These are phyloP conservation scores for Farysia itapuensis DNA, from an alignment of 1,284 basidiomycete genomes.

Conservation along the genomic window DNA sequence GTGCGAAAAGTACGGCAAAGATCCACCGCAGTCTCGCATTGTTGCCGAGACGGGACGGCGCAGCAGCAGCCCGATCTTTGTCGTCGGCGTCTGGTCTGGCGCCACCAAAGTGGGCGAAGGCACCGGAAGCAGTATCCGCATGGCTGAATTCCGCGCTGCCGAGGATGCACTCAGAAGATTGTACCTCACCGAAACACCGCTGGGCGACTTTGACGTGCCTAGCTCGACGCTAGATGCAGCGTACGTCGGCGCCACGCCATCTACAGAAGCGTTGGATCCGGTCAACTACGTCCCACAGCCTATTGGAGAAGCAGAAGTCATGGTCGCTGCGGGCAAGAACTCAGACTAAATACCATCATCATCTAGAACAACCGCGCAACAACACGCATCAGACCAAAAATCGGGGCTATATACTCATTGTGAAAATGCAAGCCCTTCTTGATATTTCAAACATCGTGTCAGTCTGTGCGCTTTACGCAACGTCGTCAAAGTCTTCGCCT, in stretches of 20 bases:
- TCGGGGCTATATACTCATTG: no score
- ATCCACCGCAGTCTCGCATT: slow-evolving; percentile 65
- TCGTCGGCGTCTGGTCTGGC: slow-evolving; percentile 87
- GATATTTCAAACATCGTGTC: no score
- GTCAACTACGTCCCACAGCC: slow-evolving; percentile 21
- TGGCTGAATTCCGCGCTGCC: slow-evolving; percentile 91
- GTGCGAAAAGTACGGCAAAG: slow-evolving; percentile 53
- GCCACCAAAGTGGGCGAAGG: slow-evolving; percentile 87
- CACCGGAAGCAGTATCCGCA: slow-evolving; percentile 85
- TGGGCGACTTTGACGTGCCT: slow-evolving; percentile 64
- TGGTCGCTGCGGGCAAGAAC: slow-evolving; percentile 27
- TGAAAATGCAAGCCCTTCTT: no score
- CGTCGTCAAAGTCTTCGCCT: slow-evolving; percentile 33
- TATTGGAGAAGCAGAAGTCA: slow-evolving; percentile 20
- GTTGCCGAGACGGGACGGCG: slow-evolving; percentile 88
- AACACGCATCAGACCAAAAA: no score
- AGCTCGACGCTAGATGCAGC: slow-evolving; percentile 41
- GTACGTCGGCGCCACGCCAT: slow-evolving; percentile 6
- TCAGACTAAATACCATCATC: slow-evolving; percentile 5
- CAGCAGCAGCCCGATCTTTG: slow-evolving; percentile 85
- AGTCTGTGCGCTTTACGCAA: no score
- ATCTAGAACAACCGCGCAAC: no score
- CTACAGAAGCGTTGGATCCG: neutral
- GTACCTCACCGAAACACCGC: slow-evolving; percentile 68
- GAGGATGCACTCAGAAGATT: slow-evolving; percentile 79